Evolutionary conservation across 176 grass and related monocot genomes (phyloP).

Genomic region (Aegilops sharonensis): DNA sequence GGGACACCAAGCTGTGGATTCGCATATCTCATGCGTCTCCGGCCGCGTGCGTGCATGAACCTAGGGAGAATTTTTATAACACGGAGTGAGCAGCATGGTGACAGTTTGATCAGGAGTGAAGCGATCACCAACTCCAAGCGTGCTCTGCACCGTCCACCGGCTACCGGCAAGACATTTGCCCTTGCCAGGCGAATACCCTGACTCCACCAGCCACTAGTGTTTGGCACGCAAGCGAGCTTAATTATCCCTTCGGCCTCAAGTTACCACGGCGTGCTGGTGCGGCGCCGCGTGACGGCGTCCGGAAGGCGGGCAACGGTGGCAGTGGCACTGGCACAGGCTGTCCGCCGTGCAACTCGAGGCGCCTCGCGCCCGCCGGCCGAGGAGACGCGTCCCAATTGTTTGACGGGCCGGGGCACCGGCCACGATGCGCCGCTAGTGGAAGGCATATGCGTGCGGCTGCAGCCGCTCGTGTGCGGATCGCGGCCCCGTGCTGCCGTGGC

Average conservation of each 20-base stretch:
- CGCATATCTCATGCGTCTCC: background rate
- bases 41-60: background rate
- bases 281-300: background rate
- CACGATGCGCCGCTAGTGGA: slow-evolving; percentile 11
- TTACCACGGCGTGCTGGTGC: background rate
- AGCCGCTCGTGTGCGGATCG: slow-evolving; percentile 9
- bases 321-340: slow-evolving; percentile 35
- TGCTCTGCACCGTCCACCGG: background rate
- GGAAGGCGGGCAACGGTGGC: background rate
- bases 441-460: background rate
- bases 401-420: slow-evolving; percentile 30
- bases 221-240: background rate
- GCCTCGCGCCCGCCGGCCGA: slow-evolving; percentile 31
- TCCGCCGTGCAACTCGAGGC: slow-evolving; percentile 26
- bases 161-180: background rate
- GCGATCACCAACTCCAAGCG: background rate
- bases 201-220: background rate
- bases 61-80: background rate
- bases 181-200: background rate
- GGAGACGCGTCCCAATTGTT: slow-evolving; percentile 31
- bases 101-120: background rate
- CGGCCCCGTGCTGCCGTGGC: slow-evolving; percentile 15
- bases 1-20: background rate
- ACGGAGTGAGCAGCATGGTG: background rate
- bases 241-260: background rate